A percentile compares a stretch with the other conserved stretches of the same genome.
Conservation (phyloP, 2,329 filamentous ascomycete species). For the Blumeriella jaapii region DNA sequence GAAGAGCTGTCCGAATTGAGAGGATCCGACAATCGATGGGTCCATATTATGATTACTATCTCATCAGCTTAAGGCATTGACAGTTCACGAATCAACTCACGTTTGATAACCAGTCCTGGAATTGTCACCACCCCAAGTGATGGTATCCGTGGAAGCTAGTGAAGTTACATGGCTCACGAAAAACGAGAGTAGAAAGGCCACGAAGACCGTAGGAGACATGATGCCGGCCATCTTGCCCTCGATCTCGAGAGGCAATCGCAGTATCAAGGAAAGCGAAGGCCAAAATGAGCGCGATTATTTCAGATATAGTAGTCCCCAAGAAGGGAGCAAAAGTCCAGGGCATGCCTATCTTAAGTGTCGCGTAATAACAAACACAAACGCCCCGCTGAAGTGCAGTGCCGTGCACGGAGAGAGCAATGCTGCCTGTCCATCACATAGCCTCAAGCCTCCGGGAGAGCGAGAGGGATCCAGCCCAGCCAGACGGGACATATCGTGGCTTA, state of each 20-base stretch:
- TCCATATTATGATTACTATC: conserved; percentile 49
- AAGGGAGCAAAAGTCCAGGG: no score
- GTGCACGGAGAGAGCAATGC: background rate
- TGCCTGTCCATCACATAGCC: conserved; percentile 1
- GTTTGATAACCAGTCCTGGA: conserved; percentile 41
- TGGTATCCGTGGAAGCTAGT: conserved; percentile 28
- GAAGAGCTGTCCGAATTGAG: conserved; percentile 45
- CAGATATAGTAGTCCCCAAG: no score
- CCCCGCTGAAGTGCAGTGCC: background rate
- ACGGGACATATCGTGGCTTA: background rate
- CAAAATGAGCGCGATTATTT: conserved; percentile 3
- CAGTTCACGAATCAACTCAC: conserved; percentile 28
- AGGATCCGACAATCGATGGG: conserved; percentile 42
- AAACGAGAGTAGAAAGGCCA: conserved; percentile 15
- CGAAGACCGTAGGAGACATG: conserved; percentile 14
- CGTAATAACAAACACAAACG: no score
- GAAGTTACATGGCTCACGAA: conserved; percentile 15
- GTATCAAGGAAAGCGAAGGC: conserved; percentile 1
- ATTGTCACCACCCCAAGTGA: conserved; percentile 49
- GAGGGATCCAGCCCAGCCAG: background rate
- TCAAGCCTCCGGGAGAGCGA: background rate
- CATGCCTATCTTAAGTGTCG: no score
- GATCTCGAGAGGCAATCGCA: background rate
- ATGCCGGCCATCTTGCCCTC: conserved; percentile 8
- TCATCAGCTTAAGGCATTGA: conserved; percentile 3